phyloP scores from a whole-genome alignment of 73 alveolate species.

The Tetrahymena malaccensis region DNA sequence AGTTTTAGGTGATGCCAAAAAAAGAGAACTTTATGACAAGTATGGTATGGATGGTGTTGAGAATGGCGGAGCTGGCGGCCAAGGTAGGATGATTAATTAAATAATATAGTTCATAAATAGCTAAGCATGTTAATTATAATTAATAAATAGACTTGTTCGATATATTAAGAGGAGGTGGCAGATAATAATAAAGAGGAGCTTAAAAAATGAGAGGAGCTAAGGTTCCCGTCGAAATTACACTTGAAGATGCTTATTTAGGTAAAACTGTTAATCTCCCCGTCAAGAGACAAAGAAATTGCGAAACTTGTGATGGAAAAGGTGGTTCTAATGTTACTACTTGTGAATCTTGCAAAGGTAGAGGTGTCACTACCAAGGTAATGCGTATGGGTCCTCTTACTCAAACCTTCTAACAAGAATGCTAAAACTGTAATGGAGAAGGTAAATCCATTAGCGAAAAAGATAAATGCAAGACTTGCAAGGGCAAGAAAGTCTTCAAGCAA shows the following conservation, averaged over 20 bases:
- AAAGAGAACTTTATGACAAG: slow-evolving; percentile 91
- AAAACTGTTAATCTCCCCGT: slow-evolving; percentile 70
- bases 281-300: slow-evolving; percentile 74
- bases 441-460: slow-evolving; percentile 55
- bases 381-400: slow-evolving; percentile 74
- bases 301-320: slow-evolving; percentile 78
- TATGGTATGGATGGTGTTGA: slow-evolving; percentile 96
- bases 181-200: slow-evolving; percentile 53
- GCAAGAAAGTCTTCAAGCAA: slow-evolving; percentile 58
- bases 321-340: slow-evolving; percentile 76
- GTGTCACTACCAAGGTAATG: slow-evolving; percentile 50
- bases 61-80: slow-evolving; percentile 85
- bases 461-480: slow-evolving; percentile 84
- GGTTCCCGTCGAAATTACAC: slow-evolving; percentile 61
- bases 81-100: slow-evolving; percentile 68
- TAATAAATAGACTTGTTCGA: slow-evolving; percentile 45
- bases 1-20: slow-evolving; percentile 79
- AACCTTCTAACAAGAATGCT: slow-evolving; percentile 66
- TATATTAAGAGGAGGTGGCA: slow-evolving; percentile 63
- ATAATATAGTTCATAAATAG: background rate
- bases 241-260: slow-evolving; percentile 88
- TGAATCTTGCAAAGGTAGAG: slow-evolving; percentile 85
- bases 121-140: background rate
- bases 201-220: slow-evolving; percentile 71
- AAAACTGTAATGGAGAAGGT: slow-evolving; percentile 88